Percentiles rank a stretch among this genome's conserved stretches.
These are phyloP conservation scores for Tuber aestivum DNA, from an alignment of 495 filamentous ascomycete species.

Conservation along the genomic window DNA sequence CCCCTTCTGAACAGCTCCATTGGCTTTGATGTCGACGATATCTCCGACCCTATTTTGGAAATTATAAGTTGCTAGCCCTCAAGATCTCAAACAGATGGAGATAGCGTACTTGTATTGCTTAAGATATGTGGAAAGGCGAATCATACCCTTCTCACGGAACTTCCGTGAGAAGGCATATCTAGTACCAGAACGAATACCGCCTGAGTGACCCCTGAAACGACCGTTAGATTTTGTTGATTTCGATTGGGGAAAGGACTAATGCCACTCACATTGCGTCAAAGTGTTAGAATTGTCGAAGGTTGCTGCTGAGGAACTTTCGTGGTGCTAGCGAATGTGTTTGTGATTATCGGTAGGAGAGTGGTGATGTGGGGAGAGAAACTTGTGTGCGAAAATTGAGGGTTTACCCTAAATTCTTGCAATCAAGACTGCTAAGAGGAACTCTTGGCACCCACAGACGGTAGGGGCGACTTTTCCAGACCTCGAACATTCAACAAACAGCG, in stretches of 20 bases:
- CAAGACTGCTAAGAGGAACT: constrained; percentile 22
- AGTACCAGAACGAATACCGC: constrained; percentile 90
- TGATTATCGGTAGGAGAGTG: constrained; percentile 8
- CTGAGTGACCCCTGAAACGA: constrained; percentile 80
- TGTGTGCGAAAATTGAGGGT: constrained; percentile 30
- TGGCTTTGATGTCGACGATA: constrained; percentile 92
- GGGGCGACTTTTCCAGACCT: constrained; percentile 10
- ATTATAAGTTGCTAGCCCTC: constrained; percentile 37
- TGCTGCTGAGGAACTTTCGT: constrained; percentile 35
- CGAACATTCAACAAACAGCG: constrained; percentile 44
- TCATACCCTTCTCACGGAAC: constrained; percentile 90
- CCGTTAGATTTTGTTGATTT: constrained; percentile 40
- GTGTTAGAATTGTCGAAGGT: constrained; percentile 25
- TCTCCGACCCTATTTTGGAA: constrained; percentile 70
- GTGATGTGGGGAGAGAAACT: constrained; percentile 9
- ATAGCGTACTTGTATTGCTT: constrained; percentile 72
- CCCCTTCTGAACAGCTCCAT: constrained; percentile 98
- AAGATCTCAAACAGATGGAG: constrained; percentile 16
- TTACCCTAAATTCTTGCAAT: not conserved
- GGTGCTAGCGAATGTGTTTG: constrained; percentile 34
- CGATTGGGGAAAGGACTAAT: not conserved
- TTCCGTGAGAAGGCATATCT: constrained; percentile 90
- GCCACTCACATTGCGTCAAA: constrained; percentile 24
- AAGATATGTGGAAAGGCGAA: constrained; percentile 84
- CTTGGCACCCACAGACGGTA: constrained; percentile 22